phyloP scores from a whole-genome alignment of 1,139 yeast genomes.

The Geotrichum candidum region DNA sequence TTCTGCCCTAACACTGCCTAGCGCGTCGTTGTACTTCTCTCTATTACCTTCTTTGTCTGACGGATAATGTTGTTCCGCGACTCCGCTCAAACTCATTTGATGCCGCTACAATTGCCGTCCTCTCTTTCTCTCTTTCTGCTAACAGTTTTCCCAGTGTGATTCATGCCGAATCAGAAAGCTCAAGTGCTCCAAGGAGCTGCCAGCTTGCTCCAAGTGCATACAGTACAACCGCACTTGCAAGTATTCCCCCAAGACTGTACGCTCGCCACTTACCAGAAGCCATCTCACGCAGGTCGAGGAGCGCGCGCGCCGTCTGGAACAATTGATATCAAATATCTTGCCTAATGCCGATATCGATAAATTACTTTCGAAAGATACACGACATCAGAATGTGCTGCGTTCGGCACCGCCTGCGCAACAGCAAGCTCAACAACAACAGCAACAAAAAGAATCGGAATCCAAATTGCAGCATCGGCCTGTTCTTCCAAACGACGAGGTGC shows the following conservation, averaged over 20 bases:
- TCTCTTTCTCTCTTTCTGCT: neutral
- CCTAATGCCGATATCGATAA: constrained; percentile 43
- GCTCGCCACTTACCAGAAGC: constrained; percentile 75
- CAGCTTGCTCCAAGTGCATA: constrained; percentile 69
- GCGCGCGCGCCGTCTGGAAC: constrained; percentile 53
- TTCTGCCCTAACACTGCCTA: neutral
- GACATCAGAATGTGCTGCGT: neutral
- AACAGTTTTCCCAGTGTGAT: constrained; percentile 37
- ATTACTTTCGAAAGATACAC: constrained; percentile 23
- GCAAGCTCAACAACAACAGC: constrained; percentile 14
- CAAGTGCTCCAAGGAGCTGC: constrained; percentile 60
- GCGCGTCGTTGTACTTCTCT: neutral
- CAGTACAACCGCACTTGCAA: constrained; percentile 69
- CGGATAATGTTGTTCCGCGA: neutral
- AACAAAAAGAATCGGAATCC: constrained; percentile 2
- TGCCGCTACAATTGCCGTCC: neutral
- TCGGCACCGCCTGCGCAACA: neutral
- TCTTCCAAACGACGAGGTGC: constrained; percentile 37
- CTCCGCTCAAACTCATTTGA: too few relatives aligned
- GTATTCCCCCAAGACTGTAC: constrained; percentile 68
- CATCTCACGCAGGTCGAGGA: constrained; percentile 66
- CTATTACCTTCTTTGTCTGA: neutral
- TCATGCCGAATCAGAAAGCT: constrained; percentile 46
- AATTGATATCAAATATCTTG: constrained; percentile 42
- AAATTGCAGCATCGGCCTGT: constrained; percentile 29